Evolutionary conservation across 805 yeast genomes (phyloP), one percentile per base, ranked within the genome.

Genomic region (Blastobotrys robertii): DNA sequence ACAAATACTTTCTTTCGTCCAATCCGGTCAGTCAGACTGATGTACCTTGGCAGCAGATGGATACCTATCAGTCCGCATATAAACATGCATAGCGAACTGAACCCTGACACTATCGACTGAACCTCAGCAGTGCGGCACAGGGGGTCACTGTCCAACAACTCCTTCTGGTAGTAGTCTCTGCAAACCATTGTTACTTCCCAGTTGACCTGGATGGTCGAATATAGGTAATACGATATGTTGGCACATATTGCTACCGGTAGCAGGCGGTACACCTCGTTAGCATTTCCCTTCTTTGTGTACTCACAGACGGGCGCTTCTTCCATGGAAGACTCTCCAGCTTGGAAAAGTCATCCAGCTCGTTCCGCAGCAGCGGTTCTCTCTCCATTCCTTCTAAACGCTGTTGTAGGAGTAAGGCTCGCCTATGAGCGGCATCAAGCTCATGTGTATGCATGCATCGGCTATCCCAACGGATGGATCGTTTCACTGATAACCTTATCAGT

Each of bases 101-200:
- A 48, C 9, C 37, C 29, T 6, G 49, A 45, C 8, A 47, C 43
- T 8, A 36, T 31, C 9, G 47, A 30, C 29, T 48, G 51, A 9
- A 48, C 39, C 6, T 16, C 38, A n/a, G 49, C 41, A 32, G 12
- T 25, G 28, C 46, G 51, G 35, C 51, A 48, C 33, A 16, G 33
- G 9, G 46, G 30, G 30, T 40, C 42, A 4, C 29, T 29, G 29
- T 48, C 48, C 8, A 13, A n/a, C 39, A 48, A 31, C 8, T 32
- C 30, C 39, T 31, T n/a, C 8, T 16, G 11, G 25, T 45, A 45
- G 10, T 36, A 12, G 28, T 30, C 30, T 4, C 45, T 22, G 32
- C 51, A 48, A 5, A 46, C 49, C 32, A 48, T 16, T 15, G 49
- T 38, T 13, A 46, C 36, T 3, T 40, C 46, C 51, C 51, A 48